A percentile compares a stretch with the other conserved stretches of the same genome.
Evolutionary conservation across 2,329 filamentous ascomycete genomes (phyloP).

Genomic region (Aureobasidium sp.): DNA sequence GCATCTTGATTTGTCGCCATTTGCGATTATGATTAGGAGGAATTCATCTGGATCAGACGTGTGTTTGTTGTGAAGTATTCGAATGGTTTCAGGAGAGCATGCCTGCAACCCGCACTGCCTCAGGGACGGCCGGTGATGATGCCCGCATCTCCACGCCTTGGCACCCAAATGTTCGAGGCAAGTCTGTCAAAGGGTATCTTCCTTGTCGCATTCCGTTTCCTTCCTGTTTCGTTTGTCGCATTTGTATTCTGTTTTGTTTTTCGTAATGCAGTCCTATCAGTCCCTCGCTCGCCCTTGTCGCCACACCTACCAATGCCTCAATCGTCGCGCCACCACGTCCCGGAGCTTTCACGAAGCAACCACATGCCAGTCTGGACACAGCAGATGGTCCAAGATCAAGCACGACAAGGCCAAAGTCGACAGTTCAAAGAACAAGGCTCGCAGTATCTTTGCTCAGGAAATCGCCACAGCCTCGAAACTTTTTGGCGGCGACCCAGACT

Average conservation of each 20-base stretch:
- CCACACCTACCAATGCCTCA: conserved; percentile 3
- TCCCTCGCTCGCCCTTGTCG: background rate
- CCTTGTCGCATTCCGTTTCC: background rate
- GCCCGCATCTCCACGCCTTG: background rate
- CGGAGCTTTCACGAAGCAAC: conserved; percentile 14
- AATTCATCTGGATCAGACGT: background rate
- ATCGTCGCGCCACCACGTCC: conserved; percentile 1
- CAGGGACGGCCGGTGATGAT: background rate
- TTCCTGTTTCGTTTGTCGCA: background rate
- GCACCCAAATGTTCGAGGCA: background rate
- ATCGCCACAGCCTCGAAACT: conserved; percentile 72
- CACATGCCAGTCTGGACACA: conserved; percentile 58
- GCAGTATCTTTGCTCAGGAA: conserved; percentile 59
- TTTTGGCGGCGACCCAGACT: conserved; percentile 62
- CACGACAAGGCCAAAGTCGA: conserved; percentile 90
- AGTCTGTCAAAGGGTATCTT: background rate
- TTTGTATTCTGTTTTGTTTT: background rate
- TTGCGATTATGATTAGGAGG: background rate
- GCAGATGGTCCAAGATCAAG: conserved; percentile 91
- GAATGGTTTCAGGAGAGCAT: background rate
- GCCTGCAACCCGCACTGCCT: background rate
- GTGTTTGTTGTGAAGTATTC: background rate
- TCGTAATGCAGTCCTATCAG: conserved; percentile 1
- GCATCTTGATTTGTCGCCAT: conserved; percentile 4
- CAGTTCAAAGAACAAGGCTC: conserved; percentile 63